A percentile compares a stretch with the other conserved stretches of the same genome.
These are phyloP conservation scores for Erigeron canadensis DNA, from an alignment of 129 eudicot genomes.

Conservation along the genomic window DNA sequence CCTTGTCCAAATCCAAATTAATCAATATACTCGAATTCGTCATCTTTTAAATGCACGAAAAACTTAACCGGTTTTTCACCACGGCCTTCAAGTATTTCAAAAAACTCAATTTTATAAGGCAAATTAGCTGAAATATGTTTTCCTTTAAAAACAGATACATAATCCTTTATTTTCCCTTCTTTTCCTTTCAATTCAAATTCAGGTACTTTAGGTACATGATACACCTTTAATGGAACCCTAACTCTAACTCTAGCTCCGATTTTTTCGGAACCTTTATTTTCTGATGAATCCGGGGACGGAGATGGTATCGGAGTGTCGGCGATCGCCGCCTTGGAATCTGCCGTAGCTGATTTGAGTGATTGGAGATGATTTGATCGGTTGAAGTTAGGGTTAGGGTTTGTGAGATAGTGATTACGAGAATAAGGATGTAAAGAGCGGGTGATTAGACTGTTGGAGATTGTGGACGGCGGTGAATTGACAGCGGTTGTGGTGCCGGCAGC, in stretches of 20 bases:
- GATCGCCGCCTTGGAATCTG: slow-evolving; percentile 28
- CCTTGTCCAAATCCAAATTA: slow-evolving; percentile 22
- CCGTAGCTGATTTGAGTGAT: slow-evolving; percentile 27
- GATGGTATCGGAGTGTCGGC: slow-evolving; percentile 25
- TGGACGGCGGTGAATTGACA: slow-evolving; percentile 14
- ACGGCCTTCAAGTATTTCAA: slow-evolving; percentile 48
- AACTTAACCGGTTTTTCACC: slow-evolving; percentile 62
- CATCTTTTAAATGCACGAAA: slow-evolving; percentile 71
- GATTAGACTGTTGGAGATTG: neutral
- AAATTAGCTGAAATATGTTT: slow-evolving; percentile 69
- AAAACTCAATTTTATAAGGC: slow-evolving; percentile 74
- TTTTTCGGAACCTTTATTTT: slow-evolving; percentile 37
- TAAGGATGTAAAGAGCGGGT: slow-evolving; percentile 16
- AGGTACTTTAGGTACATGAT: slow-evolving; percentile 68
- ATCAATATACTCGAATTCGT: slow-evolving; percentile 73
- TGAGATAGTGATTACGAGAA: slow-evolving; percentile 6
- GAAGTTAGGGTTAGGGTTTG: slow-evolving; percentile 4
- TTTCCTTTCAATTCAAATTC: slow-evolving; percentile 62
- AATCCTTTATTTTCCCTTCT: slow-evolving; percentile 63
- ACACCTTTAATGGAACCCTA: slow-evolving; percentile 65
- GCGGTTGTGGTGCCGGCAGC: slow-evolving; percentile 27
- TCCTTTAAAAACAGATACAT: slow-evolving; percentile 68
- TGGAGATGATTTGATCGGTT: slow-evolving; percentile 9
- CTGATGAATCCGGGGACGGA: slow-evolving; percentile 26
- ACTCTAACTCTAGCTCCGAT: slow-evolving; percentile 76